Evolutionary conservation across 2,329 filamentous ascomycete species (phyloP), one percentile per base, ranked within the genome.

Genomic region (Hypoxylon sp.): DNA sequence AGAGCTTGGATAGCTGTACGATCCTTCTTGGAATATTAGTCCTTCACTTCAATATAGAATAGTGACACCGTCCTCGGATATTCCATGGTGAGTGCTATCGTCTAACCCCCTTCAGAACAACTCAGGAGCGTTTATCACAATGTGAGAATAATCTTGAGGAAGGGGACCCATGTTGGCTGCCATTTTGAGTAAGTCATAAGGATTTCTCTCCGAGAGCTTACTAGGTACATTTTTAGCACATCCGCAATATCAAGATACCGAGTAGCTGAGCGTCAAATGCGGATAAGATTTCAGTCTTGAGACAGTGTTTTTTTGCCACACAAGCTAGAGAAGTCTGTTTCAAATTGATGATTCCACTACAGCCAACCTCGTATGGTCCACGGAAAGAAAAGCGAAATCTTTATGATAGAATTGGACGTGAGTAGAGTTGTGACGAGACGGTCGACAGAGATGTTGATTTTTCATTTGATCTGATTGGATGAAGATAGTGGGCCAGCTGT

Each of bases 1-100:
- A 52, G 47, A 52, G 16, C 16, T 50, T 12, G 30, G 29, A 37
- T 46, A 37, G 14, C 21, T 29, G 37, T 21, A 32, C 45, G 52
- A 14, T 54, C 11, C 5, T 11, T 6, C 2, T 41, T 32, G 21
- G 16, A 11, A 16, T 32, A 16, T 21, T 11, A 30, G 16, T 21
- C 9, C 11, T 14, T 5, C 37, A 9, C 12, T 11, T 21, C 7
- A 41, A 43, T 30, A 41, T 41, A 27, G 14, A 29, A 41, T 29
- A 14, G 27, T 53, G 14, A 29, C 23, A 14, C 2, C 3, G 30
- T 34, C 12, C 8, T 12, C 11, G 30, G 30, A 12, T 12, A 5
- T 34, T 34, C 8, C 9, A 34, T 12, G 11, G 12, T 34, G 5
- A 2, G 30, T 14, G 30, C 30, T 12, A 6, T 30, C 29, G 29